phyloP scores from a whole-genome alignment of 768 basidiomycete species.

The Mycena floridula region DNA sequence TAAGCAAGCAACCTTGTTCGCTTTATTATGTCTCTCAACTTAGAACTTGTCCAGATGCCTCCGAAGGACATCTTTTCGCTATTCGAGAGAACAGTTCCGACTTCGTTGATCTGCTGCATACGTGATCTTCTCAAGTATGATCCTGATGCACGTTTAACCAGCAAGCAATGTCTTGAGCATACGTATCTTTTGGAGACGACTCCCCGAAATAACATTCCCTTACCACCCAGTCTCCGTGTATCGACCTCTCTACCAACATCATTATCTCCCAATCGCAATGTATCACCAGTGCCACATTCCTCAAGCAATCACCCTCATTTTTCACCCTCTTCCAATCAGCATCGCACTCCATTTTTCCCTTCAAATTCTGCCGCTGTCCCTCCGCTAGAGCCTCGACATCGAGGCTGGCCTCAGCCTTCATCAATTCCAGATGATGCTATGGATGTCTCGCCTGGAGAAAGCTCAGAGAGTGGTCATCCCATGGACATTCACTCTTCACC shows the following conservation, averaged over 20 bases:
- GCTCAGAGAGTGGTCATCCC: conserved; percentile 27
- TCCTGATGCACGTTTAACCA: conserved; percentile 80
- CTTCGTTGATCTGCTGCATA: conserved; percentile 86
- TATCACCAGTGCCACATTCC: conserved; percentile 21
- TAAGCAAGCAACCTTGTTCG: conserved; percentile 30
- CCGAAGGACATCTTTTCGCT: conserved; percentile 65
- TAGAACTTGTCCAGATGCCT: conserved; percentile 35
- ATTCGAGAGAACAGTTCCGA: conserved; percentile 75
- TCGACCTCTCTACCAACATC: conserved; percentile 30
- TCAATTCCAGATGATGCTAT: conserved; percentile 34
- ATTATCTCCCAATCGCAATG: conserved; percentile 30
- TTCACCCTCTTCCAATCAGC: conserved; percentile 37
- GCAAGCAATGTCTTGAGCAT: conserved; percentile 82
- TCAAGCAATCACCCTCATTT: conserved; percentile 42
- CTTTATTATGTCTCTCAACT: conserved; percentile 6
- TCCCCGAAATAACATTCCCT: conserved; percentile 58
- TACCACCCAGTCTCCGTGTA: conserved; percentile 45
- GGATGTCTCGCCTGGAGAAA: conserved; percentile 47
- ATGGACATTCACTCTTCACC: conserved; percentile 50
- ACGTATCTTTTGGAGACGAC: conserved; percentile 81
- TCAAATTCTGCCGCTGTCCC: neutral
- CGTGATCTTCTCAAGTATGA: conserved; percentile 89
- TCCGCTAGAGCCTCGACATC: conserved; percentile 15
- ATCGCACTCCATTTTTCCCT: conserved; percentile 48
- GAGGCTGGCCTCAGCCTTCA: neutral